Evolutionary conservation across 768 basidiomycete genomes (phyloP).

Genomic region (Trametes gibbosa): DNA sequence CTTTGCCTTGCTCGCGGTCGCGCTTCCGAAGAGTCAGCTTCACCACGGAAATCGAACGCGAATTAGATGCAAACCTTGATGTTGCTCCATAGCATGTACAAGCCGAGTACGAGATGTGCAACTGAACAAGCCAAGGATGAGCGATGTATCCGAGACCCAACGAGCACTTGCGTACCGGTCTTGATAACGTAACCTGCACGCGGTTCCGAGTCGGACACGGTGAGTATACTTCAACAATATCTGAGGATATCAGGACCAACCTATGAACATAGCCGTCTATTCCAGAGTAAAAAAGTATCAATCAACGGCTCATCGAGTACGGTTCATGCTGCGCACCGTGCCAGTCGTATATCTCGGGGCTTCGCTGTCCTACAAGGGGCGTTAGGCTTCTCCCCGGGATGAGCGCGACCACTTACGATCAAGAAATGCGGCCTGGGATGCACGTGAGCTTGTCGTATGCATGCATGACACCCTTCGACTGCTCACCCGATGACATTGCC

Average conservation of each 20-base stretch:
- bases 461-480: neutral
- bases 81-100: conserved; percentile 21
- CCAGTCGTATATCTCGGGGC: conserved; percentile 19
- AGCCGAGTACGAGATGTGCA: conserved; percentile 11
- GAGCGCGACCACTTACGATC: conserved; percentile 2
- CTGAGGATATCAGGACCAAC: neutral
- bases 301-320: neutral
- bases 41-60: too few relatives aligned
- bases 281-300: neutral
- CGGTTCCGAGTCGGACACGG: neutral
- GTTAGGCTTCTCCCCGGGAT: too few relatives aligned
- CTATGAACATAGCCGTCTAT: conserved; percentile 21
- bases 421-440: conserved; percentile 15
- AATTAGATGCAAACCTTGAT: conserved; percentile 4
- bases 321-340: neutral
- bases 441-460: neutral
- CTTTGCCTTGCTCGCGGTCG: conserved; percentile 16
- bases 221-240: neutral
- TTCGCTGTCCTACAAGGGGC: conserved; percentile 9
- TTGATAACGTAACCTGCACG: conserved; percentile 19
- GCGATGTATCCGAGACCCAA: too few relatives aligned
- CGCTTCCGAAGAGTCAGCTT: neutral
- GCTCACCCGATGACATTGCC: conserved; percentile 21
- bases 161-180: conserved; percentile 6
- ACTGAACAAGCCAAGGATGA: neutral